Evolutionary conservation across 345 rosid genomes (phyloP).

Genomic region (Salix koriyanagi): DNA sequence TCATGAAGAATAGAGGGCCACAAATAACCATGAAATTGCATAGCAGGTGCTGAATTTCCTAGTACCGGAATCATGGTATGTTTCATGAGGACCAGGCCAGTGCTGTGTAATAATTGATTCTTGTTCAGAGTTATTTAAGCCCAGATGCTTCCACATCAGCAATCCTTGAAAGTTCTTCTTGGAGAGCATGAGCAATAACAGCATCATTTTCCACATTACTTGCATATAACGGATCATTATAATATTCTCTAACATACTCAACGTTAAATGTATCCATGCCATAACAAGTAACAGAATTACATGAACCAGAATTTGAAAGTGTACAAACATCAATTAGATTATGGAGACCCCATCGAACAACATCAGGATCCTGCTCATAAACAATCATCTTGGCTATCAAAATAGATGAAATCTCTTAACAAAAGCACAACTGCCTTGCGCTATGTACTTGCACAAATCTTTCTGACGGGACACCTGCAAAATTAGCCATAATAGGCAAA

Average conservation of each 20-base stretch:
- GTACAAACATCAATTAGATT: slow-evolving; percentile 51
- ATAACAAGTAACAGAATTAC: slow-evolving; percentile 43
- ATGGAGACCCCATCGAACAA: slow-evolving; percentile 74
- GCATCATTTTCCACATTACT: slow-evolving; percentile 63
- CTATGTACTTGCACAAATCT: neutral
- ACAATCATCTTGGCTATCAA: slow-evolving; percentile 28
- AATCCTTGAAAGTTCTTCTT: slow-evolving; percentile 68
- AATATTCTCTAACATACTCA: slow-evolving; percentile 56
- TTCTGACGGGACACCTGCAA: neutral
- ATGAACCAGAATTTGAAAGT: slow-evolving; percentile 50
- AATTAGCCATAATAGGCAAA: neutral
- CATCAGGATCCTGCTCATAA: slow-evolving; percentile 61
- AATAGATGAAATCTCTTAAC: neutral
- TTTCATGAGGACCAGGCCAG: slow-evolving; percentile 43
- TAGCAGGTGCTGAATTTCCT: slow-evolving; percentile 11
- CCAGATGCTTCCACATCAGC: slow-evolving; percentile 55
- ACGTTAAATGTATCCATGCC: slow-evolving; percentile 41
- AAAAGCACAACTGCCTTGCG: neutral
- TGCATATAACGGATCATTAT: slow-evolving; percentile 27
- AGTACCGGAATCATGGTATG: slow-evolving; percentile 20
- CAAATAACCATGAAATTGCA: slow-evolving; percentile 2
- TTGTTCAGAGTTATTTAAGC: slow-evolving; percentile 21
- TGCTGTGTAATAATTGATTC: slow-evolving; percentile 59
- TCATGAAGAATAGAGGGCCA: neutral
- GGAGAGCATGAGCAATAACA: slow-evolving; percentile 64